phyloP scores from a whole-genome alignment of 805 yeast genomes.

The Limtongia smithiae region DNA sequence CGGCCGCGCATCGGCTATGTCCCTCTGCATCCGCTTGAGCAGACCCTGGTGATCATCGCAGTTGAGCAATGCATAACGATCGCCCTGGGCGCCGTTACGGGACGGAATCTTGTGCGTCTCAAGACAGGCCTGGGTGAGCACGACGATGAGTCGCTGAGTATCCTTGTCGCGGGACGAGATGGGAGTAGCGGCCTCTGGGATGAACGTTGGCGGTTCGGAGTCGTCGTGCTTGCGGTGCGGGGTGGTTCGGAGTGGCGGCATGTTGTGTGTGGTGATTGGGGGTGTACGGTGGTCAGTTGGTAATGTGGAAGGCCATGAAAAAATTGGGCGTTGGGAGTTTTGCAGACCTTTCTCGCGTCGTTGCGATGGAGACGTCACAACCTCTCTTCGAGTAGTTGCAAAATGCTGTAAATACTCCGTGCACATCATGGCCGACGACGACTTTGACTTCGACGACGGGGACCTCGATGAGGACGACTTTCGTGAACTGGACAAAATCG shows the following conservation, averaged over 20 bases:
- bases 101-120: constrained; percentile 85
- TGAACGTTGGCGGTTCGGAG: constrained; percentile 56
- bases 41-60: constrained; percentile 99
- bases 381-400: background rate
- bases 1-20: constrained; percentile 97
- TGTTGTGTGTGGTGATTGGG: constrained; percentile 34
- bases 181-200: constrained; percentile 82
- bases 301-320: background rate
- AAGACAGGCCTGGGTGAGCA: constrained; percentile 90
- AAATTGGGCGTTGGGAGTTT: background rate
- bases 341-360: too few relatives aligned
- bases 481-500: too few relatives aligned
- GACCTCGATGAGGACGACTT: too few relatives aligned
- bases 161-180: constrained; percentile 78
- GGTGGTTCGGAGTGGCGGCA: constrained; percentile 47
- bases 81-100: constrained; percentile 69
- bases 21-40: constrained; percentile 92
- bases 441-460: too few relatives aligned
- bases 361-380: too few relatives aligned
- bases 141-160: constrained; percentile 85
- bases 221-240: constrained; percentile 19
- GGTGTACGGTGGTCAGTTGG: background rate
- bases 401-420: too few relatives aligned
- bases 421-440: too few relatives aligned
- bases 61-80: constrained; percentile 86